Evolutionary conservation across 2,329 filamentous ascomycete species (phyloP).

Genomic region (Stagonosporopsis tanaceti): DNA sequence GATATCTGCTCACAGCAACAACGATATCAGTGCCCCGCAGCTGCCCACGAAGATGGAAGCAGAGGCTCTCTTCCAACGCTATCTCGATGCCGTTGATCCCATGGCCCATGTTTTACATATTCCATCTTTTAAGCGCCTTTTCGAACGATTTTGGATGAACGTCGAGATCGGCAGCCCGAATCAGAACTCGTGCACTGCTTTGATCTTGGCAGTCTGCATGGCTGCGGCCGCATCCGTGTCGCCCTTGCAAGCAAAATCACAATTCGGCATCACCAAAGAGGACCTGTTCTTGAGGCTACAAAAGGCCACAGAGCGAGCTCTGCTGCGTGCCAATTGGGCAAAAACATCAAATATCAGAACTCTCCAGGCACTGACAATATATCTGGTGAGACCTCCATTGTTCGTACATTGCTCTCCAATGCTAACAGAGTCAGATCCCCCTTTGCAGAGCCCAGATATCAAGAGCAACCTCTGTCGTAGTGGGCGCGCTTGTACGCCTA

Average conservation of each 20-base stretch:
- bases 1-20: conserved; percentile 36
- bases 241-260: conserved; percentile 49
- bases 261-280: conserved; percentile 50
- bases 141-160: conserved; percentile 50
- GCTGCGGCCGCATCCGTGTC: conserved; percentile 49
- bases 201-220: conserved; percentile 49
- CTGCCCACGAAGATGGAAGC: conserved; percentile 48
- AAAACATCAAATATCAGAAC: conserved; percentile 51
- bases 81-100: conserved; percentile 47
- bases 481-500: conserved; percentile 49
- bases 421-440: conserved; percentile 41
- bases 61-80: conserved; percentile 46
- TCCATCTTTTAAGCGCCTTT: conserved; percentile 48
- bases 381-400: conserved; percentile 34
- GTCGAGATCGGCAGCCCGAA: conserved; percentile 47
- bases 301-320: conserved; percentile 47
- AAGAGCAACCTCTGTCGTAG: conserved; percentile 48
- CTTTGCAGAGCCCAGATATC: conserved; percentile 50
- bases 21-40: conserved; percentile 41
- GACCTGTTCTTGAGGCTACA: conserved; percentile 47
- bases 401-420: neutral
- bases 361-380: conserved; percentile 49
- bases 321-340: conserved; percentile 49
- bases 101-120: conserved; percentile 50
- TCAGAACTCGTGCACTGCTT: conserved; percentile 48